Evolutionary conservation across 108 stramenopile species (phyloP).

Genomic region (Aurantiochytrium sp.): DNA sequence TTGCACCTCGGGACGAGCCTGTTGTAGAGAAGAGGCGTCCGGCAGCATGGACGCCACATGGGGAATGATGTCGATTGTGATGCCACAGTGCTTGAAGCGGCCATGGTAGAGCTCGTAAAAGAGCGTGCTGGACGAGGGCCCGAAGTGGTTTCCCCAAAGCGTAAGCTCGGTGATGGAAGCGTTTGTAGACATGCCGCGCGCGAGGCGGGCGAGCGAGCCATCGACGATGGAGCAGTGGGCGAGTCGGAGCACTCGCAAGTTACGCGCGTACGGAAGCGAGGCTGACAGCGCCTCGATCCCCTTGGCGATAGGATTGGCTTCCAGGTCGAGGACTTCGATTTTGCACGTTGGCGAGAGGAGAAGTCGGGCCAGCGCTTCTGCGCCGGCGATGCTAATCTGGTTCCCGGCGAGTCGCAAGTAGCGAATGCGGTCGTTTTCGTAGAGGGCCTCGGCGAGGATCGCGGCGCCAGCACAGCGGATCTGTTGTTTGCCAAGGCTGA

Average conservation of each 20-base stretch:
- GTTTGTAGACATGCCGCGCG: not conserved
- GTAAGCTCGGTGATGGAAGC: not conserved
- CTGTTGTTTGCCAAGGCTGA: not conserved
- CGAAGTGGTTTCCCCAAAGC: slow-evolving; percentile 14
- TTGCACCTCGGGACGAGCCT: not conserved
- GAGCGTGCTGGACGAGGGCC: not conserved
- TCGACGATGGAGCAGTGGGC: not conserved
- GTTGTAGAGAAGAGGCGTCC: not conserved
- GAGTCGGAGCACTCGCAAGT: not conserved
- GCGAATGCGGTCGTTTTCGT: not conserved
- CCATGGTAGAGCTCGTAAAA: not conserved
- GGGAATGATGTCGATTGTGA: not conserved
- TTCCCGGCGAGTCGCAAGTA: not conserved
- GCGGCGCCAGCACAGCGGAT: slow-evolving; percentile 6
- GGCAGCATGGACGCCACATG: not conserved
- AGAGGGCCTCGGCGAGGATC: not conserved
- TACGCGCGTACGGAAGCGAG: not conserved
- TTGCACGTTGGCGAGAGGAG: not conserved
- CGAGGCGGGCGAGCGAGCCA: not conserved
- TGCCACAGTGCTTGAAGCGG: not conserved
- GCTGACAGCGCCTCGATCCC: not conserved
- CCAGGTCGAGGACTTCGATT: not conserved
- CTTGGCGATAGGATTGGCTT: not conserved
- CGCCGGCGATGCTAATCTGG: not conserved
- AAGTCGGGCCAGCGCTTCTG: not conserved